Base-by-base conservation (phyloP, 495 filamentous ascomycete genomes). In the Daldinia bambusicola region DNA sequence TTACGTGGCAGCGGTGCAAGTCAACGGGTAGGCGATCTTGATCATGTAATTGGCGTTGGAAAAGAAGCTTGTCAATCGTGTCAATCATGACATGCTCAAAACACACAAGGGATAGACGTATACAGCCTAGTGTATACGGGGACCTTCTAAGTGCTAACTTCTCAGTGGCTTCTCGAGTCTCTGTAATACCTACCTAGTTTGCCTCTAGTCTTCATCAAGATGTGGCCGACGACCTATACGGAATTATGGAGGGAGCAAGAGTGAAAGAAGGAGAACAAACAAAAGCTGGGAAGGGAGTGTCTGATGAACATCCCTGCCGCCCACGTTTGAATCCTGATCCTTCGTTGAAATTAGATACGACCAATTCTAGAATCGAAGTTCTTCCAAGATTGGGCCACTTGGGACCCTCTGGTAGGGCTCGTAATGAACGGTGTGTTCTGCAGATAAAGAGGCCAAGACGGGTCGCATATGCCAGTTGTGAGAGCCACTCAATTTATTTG, bases 1-100 rank as follows among this genome's bases (percentile, higher is more conserved):
- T 64, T 72, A 72, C 70, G 65, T 72, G 70, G 70, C 70, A 72
- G 61, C 40, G 34, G 67, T 67, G 69, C 69, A 55, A 67, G 50
- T 60, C 60, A 64, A 68, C 65, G 20, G 61, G 56, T 56, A 68
- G 65, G 20, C 55, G 65, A 72, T 34, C 64, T n/a, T 63, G 26
- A 26, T 26, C 26, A 26, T 18, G 30, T 20, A 38, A 56, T 55
- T 63, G 43, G 61, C 43, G 32, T 55, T 56, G 61, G 52, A 61
- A 55, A 53, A 55, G 43, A 57, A 68, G 34, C 26, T 50, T 61
- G 41, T 59, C 65, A 41, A 65, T 61, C 56, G 22, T 61, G 41
- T 59, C 65, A 41, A 65, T 61, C 56, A 31, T 32, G 30, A 48
- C 43, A 64, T 55, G 60, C 20, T 58, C 18, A 60, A 68, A 16